Evolutionary conservation across 768 basidiomycete genomes (phyloP).

Genomic region (Leccinum pellstonianum): DNA sequence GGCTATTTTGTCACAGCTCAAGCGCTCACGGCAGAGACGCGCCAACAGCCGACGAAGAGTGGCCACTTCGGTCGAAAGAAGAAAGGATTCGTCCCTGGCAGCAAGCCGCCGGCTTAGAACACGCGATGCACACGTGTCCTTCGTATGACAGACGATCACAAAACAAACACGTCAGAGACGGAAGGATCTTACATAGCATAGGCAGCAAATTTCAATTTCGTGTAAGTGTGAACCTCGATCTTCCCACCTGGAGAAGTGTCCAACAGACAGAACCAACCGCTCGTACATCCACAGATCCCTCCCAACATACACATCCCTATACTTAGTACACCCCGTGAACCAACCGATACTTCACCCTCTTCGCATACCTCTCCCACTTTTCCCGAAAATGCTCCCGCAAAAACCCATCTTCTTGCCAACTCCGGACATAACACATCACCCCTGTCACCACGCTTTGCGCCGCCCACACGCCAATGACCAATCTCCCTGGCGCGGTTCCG

Average conservation of each 20-base stretch:
- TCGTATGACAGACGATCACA: not conserved
- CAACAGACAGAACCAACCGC: too few species aligned
- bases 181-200: too few species aligned
- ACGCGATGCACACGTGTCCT: not conserved
- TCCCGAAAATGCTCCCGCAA: conserved; percentile 21
- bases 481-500: conserved; percentile 14
- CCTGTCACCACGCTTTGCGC: conserved; percentile 25
- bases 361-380: conserved; percentile 26
- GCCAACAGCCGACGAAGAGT: too few species aligned
- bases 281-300: too few species aligned
- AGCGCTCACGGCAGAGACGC: too few species aligned
- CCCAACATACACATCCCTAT: not conserved
- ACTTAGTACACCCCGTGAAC: conserved; percentile 29
- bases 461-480: conserved; percentile 29
- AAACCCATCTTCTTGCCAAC: conserved; percentile 26
- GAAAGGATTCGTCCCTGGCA: too few species aligned
- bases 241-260: too few species aligned
- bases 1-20: too few species aligned
- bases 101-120: too few species aligned
- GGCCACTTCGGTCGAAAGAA: too few species aligned
- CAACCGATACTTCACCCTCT: conserved; percentile 25
- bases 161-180: not conserved
- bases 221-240: too few species aligned
- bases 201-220: too few species aligned
- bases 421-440: conserved; percentile 31